Evolutionary conservation across 306 rosid genomes (phyloP), one percentile per base, ranked within the genome.

Genomic region (Corylus avellana): DNA sequence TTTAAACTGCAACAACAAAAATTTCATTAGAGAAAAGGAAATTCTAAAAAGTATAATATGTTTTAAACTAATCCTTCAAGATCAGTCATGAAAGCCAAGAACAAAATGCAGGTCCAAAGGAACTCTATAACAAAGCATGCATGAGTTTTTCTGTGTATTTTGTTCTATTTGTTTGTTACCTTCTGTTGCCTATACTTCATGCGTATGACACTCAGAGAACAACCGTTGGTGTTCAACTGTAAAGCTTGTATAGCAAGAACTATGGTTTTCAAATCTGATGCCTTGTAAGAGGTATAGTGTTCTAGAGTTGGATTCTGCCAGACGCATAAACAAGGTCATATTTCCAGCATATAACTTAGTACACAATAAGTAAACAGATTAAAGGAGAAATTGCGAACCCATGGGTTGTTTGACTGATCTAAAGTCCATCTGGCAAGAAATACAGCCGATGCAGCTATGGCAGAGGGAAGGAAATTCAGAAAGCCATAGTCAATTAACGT

Each of bases 371-470:
- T 8, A 70, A 79, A 75, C 22, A 72, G 55, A 56, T 58, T 8
- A 57, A 48, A 39, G 71, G 49, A 72, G 68, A 73, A 84, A 69
- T 49, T 72, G 79, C 94, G 17, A 84, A 96, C 99, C 99, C 99
- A 96, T 66, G 99, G 99, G 63, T 93, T 91, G 63, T 62, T 88
- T 53, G 92, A 89, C 77, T 88, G 96, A 78, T 96, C 94, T 55
- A 96, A 77, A 22, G 96, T 93, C 99, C 98, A 96, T 86, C 80
- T 85, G 4, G 99, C 93, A 37, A 96, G 97, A 81, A 96, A 96
- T 7, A 93, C 90, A 56, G 94, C 94, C 4, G 99, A 96, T 75
- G 99, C 98, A 79, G 99, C 99, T 48, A 89, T 79, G 75, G 87
- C 75, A 2, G 99, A 96, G 22, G 99, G 98, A 56, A 88, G 89